Evolutionary conservation across 345 rosid species (phyloP).

Genomic region (Linum trigynum): DNA sequence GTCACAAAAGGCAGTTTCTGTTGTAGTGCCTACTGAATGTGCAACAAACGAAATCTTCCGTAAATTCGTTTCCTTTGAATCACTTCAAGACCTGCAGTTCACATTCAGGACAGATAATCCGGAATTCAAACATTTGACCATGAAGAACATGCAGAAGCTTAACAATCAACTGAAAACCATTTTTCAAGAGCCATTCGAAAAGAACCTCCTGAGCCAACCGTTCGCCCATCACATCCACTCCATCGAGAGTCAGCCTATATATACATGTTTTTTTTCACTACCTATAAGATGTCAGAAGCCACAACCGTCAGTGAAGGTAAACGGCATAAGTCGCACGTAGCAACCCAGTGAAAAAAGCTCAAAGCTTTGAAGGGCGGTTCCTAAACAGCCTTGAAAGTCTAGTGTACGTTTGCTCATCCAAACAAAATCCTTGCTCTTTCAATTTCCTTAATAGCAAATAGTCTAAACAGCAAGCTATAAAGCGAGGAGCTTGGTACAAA

Average conservation of each 20-base stretch:
- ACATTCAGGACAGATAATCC: conserved; percentile 5
- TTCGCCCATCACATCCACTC: conserved; percentile 97
- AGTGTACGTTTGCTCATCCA: conserved; percentile 57
- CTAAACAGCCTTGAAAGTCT: conserved; percentile 39
- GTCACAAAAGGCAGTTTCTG: no score
- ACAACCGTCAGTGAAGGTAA: background rate
- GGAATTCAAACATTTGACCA: no score
- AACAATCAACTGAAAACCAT: background rate
- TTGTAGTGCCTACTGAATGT: conserved; percentile 53
- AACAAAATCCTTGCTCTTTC: conserved; percentile 56
- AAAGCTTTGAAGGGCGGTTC: conserved; percentile 43
- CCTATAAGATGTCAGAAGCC: conserved; percentile 35
- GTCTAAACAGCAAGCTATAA: conserved; percentile 56
- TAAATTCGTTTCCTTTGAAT: conserved; percentile 47
- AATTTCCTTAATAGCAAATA: conserved; percentile 43
- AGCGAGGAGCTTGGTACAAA: conserved; percentile 54
- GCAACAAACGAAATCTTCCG: conserved; percentile 83
- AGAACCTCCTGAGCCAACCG: conserved; percentile 76
- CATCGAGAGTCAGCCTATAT: conserved; percentile 62
- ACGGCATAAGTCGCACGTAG: conserved; percentile 11
- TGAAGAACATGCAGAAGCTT: background rate
- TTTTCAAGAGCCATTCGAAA: background rate
- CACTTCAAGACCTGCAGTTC: conserved; percentile 60
- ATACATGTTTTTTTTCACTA: conserved; percentile 68
- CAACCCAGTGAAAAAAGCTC: conserved; percentile 47